phyloP scores from a whole-genome alignment of 75 land plant species.

The Pinus albicaulis region DNA sequence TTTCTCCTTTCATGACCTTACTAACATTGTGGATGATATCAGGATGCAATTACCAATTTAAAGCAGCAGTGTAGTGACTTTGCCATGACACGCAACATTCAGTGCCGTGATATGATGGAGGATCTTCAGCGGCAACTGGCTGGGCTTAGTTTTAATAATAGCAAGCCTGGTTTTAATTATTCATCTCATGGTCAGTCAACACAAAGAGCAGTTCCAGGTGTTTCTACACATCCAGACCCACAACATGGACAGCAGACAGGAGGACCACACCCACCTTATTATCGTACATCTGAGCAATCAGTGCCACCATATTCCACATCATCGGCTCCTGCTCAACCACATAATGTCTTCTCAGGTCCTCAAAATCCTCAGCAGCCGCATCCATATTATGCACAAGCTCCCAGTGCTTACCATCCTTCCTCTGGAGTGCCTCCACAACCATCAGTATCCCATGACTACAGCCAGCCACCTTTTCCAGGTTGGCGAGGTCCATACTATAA shows the following conservation, averaged over 20 bases:
- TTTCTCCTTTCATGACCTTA: neutral
- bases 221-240: constrained; percentile 17
- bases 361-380: constrained; percentile 21
- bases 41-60: constrained; percentile 94
- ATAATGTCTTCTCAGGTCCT: constrained; percentile 10
- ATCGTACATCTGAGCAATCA: constrained; percentile 17
- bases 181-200: constrained; percentile 47
- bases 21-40: constrained; percentile 14
- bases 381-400: constrained; percentile 45
- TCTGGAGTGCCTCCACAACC: constrained; percentile 30
- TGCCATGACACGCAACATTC: constrained; percentile 95
- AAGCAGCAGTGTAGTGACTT: constrained; percentile 98
- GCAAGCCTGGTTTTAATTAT: constrained; percentile 44
- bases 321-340: constrained; percentile 21
- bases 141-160: constrained; percentile 67
- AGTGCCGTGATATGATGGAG: constrained; percentile 96
- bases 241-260: constrained; percentile 18
- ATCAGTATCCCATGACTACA: constrained; percentile 50
- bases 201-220: constrained; percentile 16
- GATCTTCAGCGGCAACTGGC: constrained; percentile 90
- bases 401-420: constrained; percentile 58
- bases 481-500: constrained; percentile 97
- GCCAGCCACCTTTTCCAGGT: constrained; percentile 93
- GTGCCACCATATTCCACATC: constrained; percentile 20
- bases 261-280: constrained; percentile 18